Conservation (phyloP, 208 protist genomes). For the Trypanosomatidae sp. region DNA sequence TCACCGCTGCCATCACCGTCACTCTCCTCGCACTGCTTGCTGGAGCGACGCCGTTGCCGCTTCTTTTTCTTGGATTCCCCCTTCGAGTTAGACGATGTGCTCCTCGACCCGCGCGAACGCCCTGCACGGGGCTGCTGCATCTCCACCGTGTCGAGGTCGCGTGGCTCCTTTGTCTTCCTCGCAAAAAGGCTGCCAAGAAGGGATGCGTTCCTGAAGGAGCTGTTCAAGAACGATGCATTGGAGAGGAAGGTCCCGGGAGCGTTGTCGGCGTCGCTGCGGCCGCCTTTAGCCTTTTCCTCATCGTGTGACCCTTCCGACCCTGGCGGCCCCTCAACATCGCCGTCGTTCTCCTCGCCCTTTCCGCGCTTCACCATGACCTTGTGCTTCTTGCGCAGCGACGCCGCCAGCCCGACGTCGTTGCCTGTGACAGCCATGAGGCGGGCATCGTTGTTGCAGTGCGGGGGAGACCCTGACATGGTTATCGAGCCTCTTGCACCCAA, state of each 20-base stretch:
- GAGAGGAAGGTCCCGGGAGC: conserved; percentile 20
- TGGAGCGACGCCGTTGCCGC: neutral
- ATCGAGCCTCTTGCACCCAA: conserved; percentile 8
- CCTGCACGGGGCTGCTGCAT: neutral
- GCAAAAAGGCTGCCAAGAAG: conserved; percentile 45
- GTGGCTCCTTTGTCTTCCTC: conserved; percentile 20
- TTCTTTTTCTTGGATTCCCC: conserved; percentile 4
- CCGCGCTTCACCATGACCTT: conserved; percentile 35
- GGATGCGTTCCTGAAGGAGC: conserved; percentile 51
- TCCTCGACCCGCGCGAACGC: neutral
- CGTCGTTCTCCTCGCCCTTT: conserved; percentile 16
- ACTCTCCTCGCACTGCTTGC: neutral
- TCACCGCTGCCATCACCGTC: conserved; percentile 24
- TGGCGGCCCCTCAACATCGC: neutral
- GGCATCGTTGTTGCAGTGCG: conserved; percentile 37
- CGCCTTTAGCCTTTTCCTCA: conserved; percentile 2
- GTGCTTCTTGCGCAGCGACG: conserved; percentile 69
- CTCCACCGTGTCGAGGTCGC: conserved; percentile 29
- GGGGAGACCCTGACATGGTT: conserved; percentile 5
- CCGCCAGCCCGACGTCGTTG: conserved; percentile 51
- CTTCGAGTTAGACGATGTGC: conserved; percentile 1
- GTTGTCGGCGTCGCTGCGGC: conserved; percentile 11
- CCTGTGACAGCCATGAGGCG: conserved; percentile 47
- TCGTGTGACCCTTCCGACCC: conserved; percentile 10
- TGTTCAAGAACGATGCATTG: conserved; percentile 45